phyloP scores from a whole-genome alignment of 345 rosid genomes.

The Ceriops decandra region DNA sequence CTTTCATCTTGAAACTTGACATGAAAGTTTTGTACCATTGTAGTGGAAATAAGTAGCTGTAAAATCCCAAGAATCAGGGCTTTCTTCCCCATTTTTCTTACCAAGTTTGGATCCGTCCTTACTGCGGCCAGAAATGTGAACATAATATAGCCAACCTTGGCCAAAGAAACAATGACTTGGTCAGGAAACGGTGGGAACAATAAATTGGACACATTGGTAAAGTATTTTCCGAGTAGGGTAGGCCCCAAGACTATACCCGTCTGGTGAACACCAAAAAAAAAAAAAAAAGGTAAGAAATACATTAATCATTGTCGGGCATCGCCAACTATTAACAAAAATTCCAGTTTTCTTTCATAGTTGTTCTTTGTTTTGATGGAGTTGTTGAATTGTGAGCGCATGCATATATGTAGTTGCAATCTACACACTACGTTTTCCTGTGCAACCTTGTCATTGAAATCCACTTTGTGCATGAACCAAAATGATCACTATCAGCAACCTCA shows the following conservation, averaged over 20 bases:
- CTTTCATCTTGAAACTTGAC: neutral
- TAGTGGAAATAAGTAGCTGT: neutral
- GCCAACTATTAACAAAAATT: no score
- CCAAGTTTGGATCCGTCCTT: slow-evolving; percentile 22
- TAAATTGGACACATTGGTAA: neutral
- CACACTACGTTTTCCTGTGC: no score
- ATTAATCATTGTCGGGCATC: neutral
- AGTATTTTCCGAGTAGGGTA: slow-evolving; percentile 13
- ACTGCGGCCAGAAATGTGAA: slow-evolving; percentile 32
- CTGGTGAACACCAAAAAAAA: slow-evolving; percentile 6
- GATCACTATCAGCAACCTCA: no score
- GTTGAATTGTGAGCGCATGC: no score
- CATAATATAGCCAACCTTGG: slow-evolving; percentile 23
- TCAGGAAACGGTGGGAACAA: slow-evolving; percentile 21
- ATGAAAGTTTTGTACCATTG: neutral
- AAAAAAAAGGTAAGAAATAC: neutral
- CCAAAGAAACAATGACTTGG: slow-evolving; percentile 7
- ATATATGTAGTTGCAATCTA: no score
- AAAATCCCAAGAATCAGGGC: slow-evolving; percentile 15
- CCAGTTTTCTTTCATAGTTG: no score
- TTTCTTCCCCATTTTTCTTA: slow-evolving; percentile 15
- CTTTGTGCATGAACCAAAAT: no score
- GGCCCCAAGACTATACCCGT: slow-evolving; percentile 33
- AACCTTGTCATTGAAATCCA: no score
- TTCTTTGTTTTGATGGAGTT: no score